Percentiles rank a stretch among this genome's conserved stretches.
phyloP scores from a whole-genome alignment of 108 stramenopile genomes.

The Pseudonitzschia multistriata region DNA sequence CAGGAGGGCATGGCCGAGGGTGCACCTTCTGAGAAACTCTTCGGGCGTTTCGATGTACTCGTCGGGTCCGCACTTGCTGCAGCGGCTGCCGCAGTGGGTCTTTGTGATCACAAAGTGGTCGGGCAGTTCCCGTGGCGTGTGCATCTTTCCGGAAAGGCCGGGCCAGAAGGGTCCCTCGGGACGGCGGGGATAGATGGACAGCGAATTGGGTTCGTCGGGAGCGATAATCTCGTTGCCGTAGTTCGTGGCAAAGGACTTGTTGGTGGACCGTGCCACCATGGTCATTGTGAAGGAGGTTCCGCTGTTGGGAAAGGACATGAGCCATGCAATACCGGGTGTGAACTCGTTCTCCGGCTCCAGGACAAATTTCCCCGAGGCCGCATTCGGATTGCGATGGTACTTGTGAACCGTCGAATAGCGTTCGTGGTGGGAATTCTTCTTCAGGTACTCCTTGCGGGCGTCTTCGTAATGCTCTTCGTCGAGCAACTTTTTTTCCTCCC shows the following conservation, averaged over 20 bases:
- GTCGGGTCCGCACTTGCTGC: slow-evolving; percentile 52
- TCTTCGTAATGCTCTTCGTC: slow-evolving; percentile 10
- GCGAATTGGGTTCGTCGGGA: slow-evolving; percentile 23
- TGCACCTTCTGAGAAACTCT: slow-evolving; percentile 41
- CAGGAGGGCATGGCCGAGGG: slow-evolving; percentile 23
- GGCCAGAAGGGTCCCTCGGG: slow-evolving; percentile 56
- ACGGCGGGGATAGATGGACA: slow-evolving; percentile 37
- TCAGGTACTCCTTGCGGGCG: slow-evolving; percentile 9
- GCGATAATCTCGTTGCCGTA: slow-evolving; percentile 36
- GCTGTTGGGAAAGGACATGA: slow-evolving; percentile 60
- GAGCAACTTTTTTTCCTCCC: neutral
- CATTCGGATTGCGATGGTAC: neutral
- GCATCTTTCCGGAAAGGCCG: slow-evolving; percentile 30
- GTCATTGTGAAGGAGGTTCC: slow-evolving; percentile 54
- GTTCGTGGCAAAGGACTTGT: slow-evolving; percentile 38
- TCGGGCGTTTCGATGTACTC: slow-evolving; percentile 54
- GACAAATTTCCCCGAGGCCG: slow-evolving; percentile 14
- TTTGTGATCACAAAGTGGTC: slow-evolving; percentile 67
- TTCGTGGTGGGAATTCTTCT: neutral
- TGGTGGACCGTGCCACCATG: slow-evolving; percentile 22
- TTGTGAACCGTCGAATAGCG: neutral
- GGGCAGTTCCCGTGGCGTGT: slow-evolving; percentile 34
- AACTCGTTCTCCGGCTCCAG: slow-evolving; percentile 28
- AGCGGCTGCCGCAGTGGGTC: slow-evolving; percentile 77
- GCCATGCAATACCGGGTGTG: slow-evolving; percentile 47